These are phyloP conservation scores for Leptographium galeiforme DNA, from an alignment of 2,329 filamentous ascomycete genomes.

Conservation along the genomic window DNA sequence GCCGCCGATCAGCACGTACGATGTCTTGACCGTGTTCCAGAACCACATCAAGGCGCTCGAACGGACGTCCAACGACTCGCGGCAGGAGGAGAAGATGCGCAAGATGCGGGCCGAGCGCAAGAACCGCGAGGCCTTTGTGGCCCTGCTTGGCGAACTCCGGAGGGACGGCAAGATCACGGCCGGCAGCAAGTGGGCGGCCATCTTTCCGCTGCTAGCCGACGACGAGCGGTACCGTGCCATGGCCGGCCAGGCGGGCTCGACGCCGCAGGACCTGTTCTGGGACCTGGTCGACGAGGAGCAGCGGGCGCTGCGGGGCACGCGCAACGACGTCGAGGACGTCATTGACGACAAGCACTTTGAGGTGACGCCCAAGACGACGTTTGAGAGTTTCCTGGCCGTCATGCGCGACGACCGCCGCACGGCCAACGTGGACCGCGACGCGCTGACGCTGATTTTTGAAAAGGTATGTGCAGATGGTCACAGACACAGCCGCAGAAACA, in stretches of 20 bases:
- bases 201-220: slow-evolving; percentile 60
- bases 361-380: slow-evolving; percentile 70
- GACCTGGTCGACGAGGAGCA: slow-evolving; percentile 92
- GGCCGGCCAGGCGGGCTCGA: slow-evolving; percentile 72
- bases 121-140: slow-evolving; percentile 67
- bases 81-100: slow-evolving; percentile 73
- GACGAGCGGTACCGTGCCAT: slow-evolving; percentile 76
- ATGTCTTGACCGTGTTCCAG: slow-evolving; percentile 86
- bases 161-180: slow-evolving; percentile 73
- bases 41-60: slow-evolving; percentile 90
- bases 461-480: slow-evolving; percentile 37
- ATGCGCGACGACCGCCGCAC: slow-evolving; percentile 80
- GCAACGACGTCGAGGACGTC: slow-evolving; percentile 77
- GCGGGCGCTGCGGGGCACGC: slow-evolving; percentile 62
- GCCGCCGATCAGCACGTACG: slow-evolving; percentile 61
- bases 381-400: slow-evolving; percentile 74
- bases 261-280: slow-evolving; percentile 88
- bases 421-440: slow-evolving; percentile 71
- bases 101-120: slow-evolving; percentile 74
- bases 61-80: slow-evolving; percentile 77
- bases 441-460: slow-evolving; percentile 70
- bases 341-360: slow-evolving; percentile 88
- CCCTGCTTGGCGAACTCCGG: slow-evolving; percentile 61
- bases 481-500: too few relatives aligned
- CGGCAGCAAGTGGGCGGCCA: slow-evolving; percentile 76